Conservation (phyloP, 495 filamentous ascomycete species). For the Tuber aestivum region DNA sequence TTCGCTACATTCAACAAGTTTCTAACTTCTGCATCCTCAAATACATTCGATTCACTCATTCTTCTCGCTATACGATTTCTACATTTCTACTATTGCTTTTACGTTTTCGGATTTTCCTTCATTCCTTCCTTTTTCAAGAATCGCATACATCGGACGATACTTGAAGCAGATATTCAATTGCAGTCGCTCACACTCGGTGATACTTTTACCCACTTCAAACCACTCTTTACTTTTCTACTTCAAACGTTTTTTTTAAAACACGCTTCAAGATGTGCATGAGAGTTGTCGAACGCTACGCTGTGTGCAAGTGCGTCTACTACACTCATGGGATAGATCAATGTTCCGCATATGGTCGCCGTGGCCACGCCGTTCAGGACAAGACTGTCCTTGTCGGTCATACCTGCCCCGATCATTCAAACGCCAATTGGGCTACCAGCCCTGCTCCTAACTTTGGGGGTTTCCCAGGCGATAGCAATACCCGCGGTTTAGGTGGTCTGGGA, state of each 20-base stretch:
- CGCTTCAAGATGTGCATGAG: constrained; percentile 60
- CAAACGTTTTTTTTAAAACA: constrained; percentile 22
- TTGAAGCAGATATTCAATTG: not conserved
- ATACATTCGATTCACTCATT: constrained; percentile 10
- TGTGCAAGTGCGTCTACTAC: constrained; percentile 76
- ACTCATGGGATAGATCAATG: constrained; percentile 72
- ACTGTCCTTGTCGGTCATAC: constrained; percentile 74
- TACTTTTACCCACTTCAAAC: not conserved
- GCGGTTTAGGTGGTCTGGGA: not conserved
- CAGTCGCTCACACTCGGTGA: constrained; percentile 6
- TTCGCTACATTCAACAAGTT: constrained; percentile 3
- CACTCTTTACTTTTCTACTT: constrained; percentile 11
- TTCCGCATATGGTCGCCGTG: constrained; percentile 60
- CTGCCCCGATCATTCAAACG: constrained; percentile 58
- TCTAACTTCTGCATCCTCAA: constrained; percentile 7
- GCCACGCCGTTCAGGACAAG: constrained; percentile 66
- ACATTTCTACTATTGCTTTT: not conserved
- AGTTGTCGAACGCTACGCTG: constrained; percentile 68
- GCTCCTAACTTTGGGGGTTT: not conserved
- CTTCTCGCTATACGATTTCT: not conserved
- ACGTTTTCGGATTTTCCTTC: not conserved
- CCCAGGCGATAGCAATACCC: not conserved
- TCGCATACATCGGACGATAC: not conserved
- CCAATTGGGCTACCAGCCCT: not conserved
- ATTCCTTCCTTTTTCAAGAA: not conserved